phyloP scores from a whole-genome alignment of 148 eudicot species.

The Fallopia convolvulus region DNA sequence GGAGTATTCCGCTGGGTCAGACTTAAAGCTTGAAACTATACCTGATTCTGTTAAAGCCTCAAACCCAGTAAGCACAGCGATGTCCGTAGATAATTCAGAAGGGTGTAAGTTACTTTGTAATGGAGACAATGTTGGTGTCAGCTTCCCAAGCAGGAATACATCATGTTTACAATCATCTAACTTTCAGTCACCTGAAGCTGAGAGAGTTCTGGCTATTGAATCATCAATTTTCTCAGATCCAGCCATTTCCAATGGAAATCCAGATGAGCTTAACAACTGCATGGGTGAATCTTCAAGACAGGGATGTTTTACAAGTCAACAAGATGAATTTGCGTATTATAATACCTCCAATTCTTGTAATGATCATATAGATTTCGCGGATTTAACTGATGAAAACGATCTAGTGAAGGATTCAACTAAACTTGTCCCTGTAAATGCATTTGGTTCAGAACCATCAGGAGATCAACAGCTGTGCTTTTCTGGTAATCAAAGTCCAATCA shows the following conservation, averaged over 20 bases:
- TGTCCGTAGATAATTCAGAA: background rate
- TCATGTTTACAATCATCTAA: constrained; percentile 20
- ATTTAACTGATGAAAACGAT: constrained; percentile 27
- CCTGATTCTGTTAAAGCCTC: constrained; percentile 15
- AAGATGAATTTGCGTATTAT: constrained; percentile 25
- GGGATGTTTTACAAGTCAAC: constrained; percentile 25
- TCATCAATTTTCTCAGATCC: constrained; percentile 23
- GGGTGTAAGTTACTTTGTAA: constrained; percentile 24
- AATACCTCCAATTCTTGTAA: constrained; percentile 21
- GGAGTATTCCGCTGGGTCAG: constrained; percentile 23
- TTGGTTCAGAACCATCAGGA: constrained; percentile 29
- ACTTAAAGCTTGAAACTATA: constrained; percentile 24
- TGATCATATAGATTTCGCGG: constrained; percentile 19
- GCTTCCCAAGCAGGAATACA: constrained; percentile 4
- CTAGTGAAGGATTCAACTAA: constrained; percentile 24
- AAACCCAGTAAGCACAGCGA: background rate
- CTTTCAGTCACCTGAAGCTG: constrained; percentile 36
- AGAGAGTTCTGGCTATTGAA: constrained; percentile 28
- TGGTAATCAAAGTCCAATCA: constrained; percentile 17
- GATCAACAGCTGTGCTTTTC: constrained; percentile 26
- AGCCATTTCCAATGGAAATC: constrained; percentile 13
- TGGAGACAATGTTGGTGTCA: constrained; percentile 10
- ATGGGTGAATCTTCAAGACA: constrained; percentile 28
- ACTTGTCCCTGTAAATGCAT: constrained; percentile 48
- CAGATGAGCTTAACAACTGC: constrained; percentile 26